phyloP scores from a whole-genome alignment of 129 eudicot species.

The Arctium minus region DNA sequence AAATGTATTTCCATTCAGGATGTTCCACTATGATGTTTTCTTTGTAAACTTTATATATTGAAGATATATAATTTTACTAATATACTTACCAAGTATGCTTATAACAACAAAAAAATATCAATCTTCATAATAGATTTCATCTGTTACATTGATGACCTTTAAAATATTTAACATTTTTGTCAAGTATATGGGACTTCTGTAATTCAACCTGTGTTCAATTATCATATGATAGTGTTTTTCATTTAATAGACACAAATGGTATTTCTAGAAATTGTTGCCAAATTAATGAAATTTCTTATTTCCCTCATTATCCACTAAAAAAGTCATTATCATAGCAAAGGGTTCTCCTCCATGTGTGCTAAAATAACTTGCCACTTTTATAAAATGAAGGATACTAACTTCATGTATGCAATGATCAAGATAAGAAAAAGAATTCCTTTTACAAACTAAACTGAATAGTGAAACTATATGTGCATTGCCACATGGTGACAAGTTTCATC shows the following conservation, averaged over 20 bases:
- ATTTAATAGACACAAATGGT: neutral
- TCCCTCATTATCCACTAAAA: neutral
- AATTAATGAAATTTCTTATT: neutral
- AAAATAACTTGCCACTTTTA: neutral
- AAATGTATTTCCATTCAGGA: too few species aligned
- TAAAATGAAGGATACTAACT: neutral
- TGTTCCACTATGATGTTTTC: too few species aligned
- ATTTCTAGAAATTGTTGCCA: neutral
- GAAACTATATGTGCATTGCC: neutral
- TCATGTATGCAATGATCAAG: neutral
- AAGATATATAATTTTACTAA: too few species aligned
- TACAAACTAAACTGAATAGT: neutral
- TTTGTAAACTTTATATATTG: too few species aligned
- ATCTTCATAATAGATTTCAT: too few species aligned
- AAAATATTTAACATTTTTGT: neutral
- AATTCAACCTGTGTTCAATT: neutral
- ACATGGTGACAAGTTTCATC: neutral
- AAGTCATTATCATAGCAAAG: neutral
- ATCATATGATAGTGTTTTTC: neutral
- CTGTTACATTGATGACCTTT: too few species aligned
- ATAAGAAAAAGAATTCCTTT: neutral
- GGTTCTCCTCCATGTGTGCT: neutral
- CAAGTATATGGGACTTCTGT: neutral
- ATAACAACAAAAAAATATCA: too few species aligned
- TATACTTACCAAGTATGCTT: too few species aligned